Evolutionary conservation across 805 yeast genomes (phyloP).

Genomic region (Candida insectalens): DNA sequence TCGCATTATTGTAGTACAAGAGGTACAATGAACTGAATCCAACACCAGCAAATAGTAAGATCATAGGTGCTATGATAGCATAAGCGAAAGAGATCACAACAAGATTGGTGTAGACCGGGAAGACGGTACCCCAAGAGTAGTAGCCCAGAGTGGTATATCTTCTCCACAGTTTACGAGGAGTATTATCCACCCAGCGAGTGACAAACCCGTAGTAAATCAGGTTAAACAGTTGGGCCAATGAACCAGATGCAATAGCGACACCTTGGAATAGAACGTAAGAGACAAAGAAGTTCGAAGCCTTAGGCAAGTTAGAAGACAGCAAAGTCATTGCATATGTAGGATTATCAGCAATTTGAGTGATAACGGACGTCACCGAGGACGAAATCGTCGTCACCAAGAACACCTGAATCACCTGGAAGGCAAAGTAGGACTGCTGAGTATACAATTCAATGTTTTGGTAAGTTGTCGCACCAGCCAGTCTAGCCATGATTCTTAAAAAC

Average conservation of each 20-base stretch:
- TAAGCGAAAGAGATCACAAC: slow-evolving; percentile 62
- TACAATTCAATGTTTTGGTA: slow-evolving; percentile 48
- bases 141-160: slow-evolving; percentile 47
- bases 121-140: slow-evolving; percentile 64
- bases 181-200: slow-evolving; percentile 46
- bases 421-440: slow-evolving; percentile 62
- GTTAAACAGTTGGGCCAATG: slow-evolving; percentile 51
- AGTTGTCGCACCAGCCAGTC: slow-evolving; percentile 47
- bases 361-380: slow-evolving; percentile 63
- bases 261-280: slow-evolving; percentile 65
- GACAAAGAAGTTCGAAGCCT: slow-evolving; percentile 63
- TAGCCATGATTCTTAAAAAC: slow-evolving; percentile 55
- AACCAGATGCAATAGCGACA: slow-evolving; percentile 53
- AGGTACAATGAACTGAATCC: slow-evolving; percentile 67
- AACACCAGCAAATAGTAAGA: slow-evolving; percentile 60
- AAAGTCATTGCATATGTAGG: slow-evolving; percentile 51
- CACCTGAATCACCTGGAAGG: slow-evolving; percentile 61
- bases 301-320: slow-evolving; percentile 61
- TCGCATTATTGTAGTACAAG: slow-evolving; percentile 69
- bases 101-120: slow-evolving; percentile 67
- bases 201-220: slow-evolving; percentile 50
- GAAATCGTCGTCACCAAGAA: slow-evolving; percentile 63
- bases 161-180: slow-evolving; percentile 58
- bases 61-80: slow-evolving; percentile 72
- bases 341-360: slow-evolving; percentile 46